Evolutionary conservation across 768 basidiomycete genomes (phyloP).

Genomic region (Suillus spraguei): DNA sequence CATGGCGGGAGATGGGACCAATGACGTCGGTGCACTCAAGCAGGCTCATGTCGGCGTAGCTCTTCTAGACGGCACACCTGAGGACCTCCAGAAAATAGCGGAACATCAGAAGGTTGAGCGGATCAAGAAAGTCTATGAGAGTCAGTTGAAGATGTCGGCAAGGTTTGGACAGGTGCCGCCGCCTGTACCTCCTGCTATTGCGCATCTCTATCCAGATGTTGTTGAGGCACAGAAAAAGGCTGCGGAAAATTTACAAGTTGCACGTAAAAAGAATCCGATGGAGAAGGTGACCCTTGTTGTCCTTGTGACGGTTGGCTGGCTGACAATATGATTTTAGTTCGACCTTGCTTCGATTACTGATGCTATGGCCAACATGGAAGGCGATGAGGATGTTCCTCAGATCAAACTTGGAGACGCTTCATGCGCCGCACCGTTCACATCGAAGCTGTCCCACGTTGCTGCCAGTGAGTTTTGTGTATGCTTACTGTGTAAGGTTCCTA

Average conservation of each 20-base stretch:
- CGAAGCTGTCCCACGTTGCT: constrained; percentile 95
- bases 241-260: constrained; percentile 59
- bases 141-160: constrained; percentile 86
- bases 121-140: constrained; percentile 97
- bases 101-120: constrained; percentile 89
- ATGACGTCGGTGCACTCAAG: constrained; percentile 98
- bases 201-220: constrained; percentile 86
- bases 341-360: constrained; percentile 79
- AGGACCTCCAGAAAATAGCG: constrained; percentile 92
- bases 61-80: constrained; percentile 85
- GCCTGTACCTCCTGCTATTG: constrained; percentile 86
- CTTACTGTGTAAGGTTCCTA: neutral
- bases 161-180: constrained; percentile 94
- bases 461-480: constrained; percentile 68
- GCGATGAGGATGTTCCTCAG: constrained; percentile 92
- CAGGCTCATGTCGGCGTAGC: constrained; percentile 98
- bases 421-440: constrained; percentile 98
- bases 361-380: constrained; percentile 90
- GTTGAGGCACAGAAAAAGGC: constrained; percentile 89
- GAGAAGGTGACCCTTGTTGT: constrained; percentile 65
- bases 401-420: constrained; percentile 99
- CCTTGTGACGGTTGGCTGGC: constrained; percentile 9
- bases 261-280: constrained; percentile 83
- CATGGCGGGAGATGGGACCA: constrained; percentile 99
- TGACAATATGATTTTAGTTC: constrained; percentile 51